Evolutionary conservation across 164 flowering plant species (phyloP).

Genomic region (Stephania japonica): DNA sequence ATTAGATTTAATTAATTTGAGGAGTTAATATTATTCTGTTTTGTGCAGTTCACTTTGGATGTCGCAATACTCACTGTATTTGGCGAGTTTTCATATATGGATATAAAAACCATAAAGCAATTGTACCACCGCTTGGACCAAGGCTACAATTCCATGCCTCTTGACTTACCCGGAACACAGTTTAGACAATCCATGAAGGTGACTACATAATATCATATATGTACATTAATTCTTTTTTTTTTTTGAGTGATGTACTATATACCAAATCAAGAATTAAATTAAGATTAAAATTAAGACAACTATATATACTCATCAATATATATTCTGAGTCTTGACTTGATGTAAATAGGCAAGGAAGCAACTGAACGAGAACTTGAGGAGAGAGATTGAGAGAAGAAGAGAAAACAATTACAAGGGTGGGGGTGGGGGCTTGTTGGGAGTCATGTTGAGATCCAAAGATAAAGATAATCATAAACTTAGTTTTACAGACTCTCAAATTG

Average conservation of each 20-base stretch:
- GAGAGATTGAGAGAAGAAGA: slow-evolving; percentile 51
- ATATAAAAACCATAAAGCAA: slow-evolving; percentile 44
- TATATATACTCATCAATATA: neutral
- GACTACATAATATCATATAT: neutral
- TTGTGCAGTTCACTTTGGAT: slow-evolving; percentile 56
- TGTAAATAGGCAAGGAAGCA: slow-evolving; percentile 56
- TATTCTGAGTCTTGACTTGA: too few species aligned
- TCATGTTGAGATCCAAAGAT: slow-evolving; percentile 27
- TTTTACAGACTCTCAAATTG: slow-evolving; percentile 60
- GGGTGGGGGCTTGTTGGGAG: slow-evolving; percentile 50
- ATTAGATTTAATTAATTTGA: neutral
- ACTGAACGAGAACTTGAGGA: slow-evolving; percentile 47
- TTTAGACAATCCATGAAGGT: slow-evolving; percentile 70
- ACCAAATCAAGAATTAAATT: neutral
- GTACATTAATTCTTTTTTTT: neutral
- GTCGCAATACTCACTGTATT: slow-evolving; percentile 72
- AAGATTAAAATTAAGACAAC: neutral
- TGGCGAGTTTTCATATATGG: slow-evolving; percentile 32
- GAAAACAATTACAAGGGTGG: slow-evolving; percentile 14
- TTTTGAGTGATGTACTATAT: too few species aligned
- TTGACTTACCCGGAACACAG: slow-evolving; percentile 67
- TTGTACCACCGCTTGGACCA: slow-evolving; percentile 54
- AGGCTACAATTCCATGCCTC: slow-evolving; percentile 90
- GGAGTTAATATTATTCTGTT: neutral
- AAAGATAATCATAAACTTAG: slow-evolving; percentile 4